These are phyloP conservation scores for Venturia pyrina DNA, from an alignment of 2,329 filamentous ascomycete species.

Conservation along the genomic window DNA sequence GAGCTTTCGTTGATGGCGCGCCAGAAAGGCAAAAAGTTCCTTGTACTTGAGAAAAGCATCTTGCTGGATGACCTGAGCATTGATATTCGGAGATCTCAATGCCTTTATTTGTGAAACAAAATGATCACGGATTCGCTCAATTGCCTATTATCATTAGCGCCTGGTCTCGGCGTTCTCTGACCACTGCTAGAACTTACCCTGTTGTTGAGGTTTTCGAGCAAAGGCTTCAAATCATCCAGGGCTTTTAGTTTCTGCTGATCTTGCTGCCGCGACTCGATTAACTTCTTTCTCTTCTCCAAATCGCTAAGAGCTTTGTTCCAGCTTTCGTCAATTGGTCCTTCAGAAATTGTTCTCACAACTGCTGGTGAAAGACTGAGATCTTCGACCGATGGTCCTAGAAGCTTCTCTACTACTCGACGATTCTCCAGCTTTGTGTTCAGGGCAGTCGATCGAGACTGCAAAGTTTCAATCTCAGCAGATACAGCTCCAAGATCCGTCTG, in stretches of 20 bases:
- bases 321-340: conserved; percentile 78
- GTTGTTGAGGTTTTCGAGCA: conserved; percentile 72
- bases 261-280: conserved; percentile 58
- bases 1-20: conserved; percentile 69
- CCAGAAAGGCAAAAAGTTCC: conserved; percentile 77
- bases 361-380: conserved; percentile 81
- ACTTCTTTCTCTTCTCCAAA: conserved; percentile 65
- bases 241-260: conserved; percentile 62
- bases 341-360: conserved; percentile 74
- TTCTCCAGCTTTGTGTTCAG: conserved; percentile 82
- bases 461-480: conserved; percentile 86
- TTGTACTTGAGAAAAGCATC: conserved; percentile 83
- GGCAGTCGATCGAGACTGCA: conserved; percentile 76
- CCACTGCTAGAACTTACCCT: conserved; percentile 44
- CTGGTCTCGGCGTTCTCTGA: background rate
- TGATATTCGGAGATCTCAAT: conserved; percentile 87
- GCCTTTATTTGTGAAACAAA: conserved; percentile 92
- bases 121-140: conserved; percentile 89
- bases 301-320: conserved; percentile 80
- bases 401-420: conserved; percentile 77
- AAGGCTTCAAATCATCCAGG: conserved; percentile 69
- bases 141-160: conserved; percentile 36
- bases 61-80: conserved; percentile 93
- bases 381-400: conserved; percentile 80
- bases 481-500: conserved; percentile 86